These are phyloP conservation scores for Pterulicium gracile DNA, from an alignment of 1,284 basidiomycete genomes.

Conservation along the genomic window DNA sequence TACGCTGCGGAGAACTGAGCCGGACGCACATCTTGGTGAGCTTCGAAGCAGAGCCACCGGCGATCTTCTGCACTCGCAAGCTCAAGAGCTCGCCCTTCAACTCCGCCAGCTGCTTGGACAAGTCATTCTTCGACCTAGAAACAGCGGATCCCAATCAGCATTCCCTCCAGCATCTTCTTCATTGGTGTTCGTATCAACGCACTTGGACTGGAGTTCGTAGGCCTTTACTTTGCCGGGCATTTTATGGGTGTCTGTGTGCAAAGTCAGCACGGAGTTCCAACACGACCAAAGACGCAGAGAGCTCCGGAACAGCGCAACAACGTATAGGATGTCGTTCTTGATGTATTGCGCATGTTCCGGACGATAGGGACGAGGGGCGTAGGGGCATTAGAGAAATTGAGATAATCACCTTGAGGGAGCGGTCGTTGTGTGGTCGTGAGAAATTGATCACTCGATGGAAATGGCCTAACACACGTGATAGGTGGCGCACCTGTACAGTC, in stretches of 20 bases:
- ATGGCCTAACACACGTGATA: not conserved
- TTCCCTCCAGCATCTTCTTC: conserved; percentile 4
- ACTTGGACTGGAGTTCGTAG: conserved; percentile 98
- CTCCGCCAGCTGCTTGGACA: conserved; percentile 90
- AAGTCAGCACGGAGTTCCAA: not conserved
- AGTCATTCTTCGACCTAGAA: conserved; percentile 90
- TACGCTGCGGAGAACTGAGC: conserved; percentile 4
- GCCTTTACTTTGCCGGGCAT: conserved; percentile 92
- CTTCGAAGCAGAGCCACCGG: conserved; percentile 92
- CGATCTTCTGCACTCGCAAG: conserved; percentile 97
- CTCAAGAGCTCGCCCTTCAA: conserved; percentile 92
- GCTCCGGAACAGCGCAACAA: too few species aligned
- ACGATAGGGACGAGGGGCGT: too few species aligned
- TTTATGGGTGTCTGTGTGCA: conserved; percentile 23
- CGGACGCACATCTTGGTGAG: conserved; percentile 89
- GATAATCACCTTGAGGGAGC: conserved; percentile 18
- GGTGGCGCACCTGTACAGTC: not conserved
- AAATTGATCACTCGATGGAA: conserved; percentile 5
- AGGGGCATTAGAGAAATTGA: not conserved
- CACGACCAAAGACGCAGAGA: too few species aligned
- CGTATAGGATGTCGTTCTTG: too few species aligned
- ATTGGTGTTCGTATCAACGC: conserved; percentile 21
- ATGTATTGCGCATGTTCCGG: too few species aligned
- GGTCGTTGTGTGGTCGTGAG: conserved; percentile 19
- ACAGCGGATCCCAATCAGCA: conserved; percentile 8